Percentiles rank a stretch among this genome's conserved stretches.
Evolutionary conservation across 306 rosid genomes (phyloP).

Genomic region (Cyclanthera cordifolia): DNA sequence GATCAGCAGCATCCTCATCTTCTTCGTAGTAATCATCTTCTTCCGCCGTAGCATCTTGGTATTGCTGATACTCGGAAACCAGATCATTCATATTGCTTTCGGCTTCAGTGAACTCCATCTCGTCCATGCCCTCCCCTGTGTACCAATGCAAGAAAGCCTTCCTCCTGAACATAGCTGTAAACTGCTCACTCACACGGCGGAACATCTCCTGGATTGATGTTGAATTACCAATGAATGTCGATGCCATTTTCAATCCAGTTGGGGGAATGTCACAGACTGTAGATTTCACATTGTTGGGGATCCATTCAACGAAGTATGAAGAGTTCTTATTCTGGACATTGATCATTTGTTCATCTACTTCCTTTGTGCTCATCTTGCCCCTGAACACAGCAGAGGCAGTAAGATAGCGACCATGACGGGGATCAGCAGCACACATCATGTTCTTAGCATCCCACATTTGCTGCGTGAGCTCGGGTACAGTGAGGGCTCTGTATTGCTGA

Average conservation of each 20-base stretch:
- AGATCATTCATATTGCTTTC: conserved; percentile 41
- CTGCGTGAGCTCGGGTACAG: conserved; percentile 44
- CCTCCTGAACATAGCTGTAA: too few relatives aligned
- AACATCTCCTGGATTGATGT: too few relatives aligned
- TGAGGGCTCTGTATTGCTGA: conserved; percentile 43
- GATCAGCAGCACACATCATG: conserved; percentile 52
- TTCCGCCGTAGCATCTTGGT: conserved; percentile 45
- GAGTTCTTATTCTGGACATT: too few relatives aligned
- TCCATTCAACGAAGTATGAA: too few relatives aligned
- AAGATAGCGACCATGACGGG: conserved; percentile 37
- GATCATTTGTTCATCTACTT: conserved; percentile 45
- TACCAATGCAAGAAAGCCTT: too few relatives aligned
- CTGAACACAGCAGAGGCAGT: conserved; percentile 43
- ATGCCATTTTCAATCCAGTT: conserved; percentile 41
- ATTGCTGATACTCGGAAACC: conserved; percentile 41
- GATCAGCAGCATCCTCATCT: conserved; percentile 15
- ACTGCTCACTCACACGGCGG: too few relatives aligned
- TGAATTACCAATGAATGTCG: conserved; percentile 35
- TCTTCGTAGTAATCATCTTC: conserved; percentile 43
- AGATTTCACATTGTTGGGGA: conserved; percentile 39
- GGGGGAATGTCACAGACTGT: conserved; percentile 48
- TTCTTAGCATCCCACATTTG: conserved; percentile 54
- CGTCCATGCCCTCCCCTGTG: too few relatives aligned
- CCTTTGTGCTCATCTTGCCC: conserved; percentile 47
- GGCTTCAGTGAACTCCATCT: too few relatives aligned